Base-by-base conservation (phyloP, 345 rosid species). In the Boechera stricta region DNA sequence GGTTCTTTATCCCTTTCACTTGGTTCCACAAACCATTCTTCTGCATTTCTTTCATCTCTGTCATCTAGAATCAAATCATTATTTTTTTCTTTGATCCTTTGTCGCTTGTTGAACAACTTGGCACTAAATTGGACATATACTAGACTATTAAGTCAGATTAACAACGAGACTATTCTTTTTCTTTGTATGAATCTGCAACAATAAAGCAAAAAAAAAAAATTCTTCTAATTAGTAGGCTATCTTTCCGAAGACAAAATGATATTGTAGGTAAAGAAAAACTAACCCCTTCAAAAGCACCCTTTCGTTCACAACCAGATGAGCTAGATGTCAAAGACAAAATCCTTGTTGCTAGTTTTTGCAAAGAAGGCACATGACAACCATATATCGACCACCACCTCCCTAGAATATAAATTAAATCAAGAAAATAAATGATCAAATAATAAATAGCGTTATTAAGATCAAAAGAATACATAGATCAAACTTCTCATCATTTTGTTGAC, bases 291-390 rank as follows among this genome's bases (percentile, higher is more conserved):
- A 56, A 70, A 29, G 1, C 4, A 29, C 55, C 57, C 64, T 45
- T 70, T 44, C 7, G 18, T 57, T 58, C 21, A 58, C 21, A 71
- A 32, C 44, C 21, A 31, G 56, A 44, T 57, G 74, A 71, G n/a
- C 44, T 44, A n/a, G 66, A 58, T 0, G 64, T 70, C 3, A 70
- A 70, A 56, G 32, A 4, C 2, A 70, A 13, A 7, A 70, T 70
- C 2, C 1, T 70, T 6, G 18, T 18, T 18, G 21, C 21, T 18
- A 18, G 21, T 18, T 18, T 18, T 18, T 18, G 21, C 21, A 18
- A 18, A 18, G 21, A 18, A 18, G 21, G 21, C 21, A 18, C 21
- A 18, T 18, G 21, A 18, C 21, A 18, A 18, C 21, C 21, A 18
- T 18, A 18, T 18, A 18, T 18, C 21, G 21, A 18, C 21, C 21